Evolutionary conservation across 164 flowering plant species (phyloP), one percentile per base, ranked within the genome.

Genomic region (Liquidambar formosana): DNA sequence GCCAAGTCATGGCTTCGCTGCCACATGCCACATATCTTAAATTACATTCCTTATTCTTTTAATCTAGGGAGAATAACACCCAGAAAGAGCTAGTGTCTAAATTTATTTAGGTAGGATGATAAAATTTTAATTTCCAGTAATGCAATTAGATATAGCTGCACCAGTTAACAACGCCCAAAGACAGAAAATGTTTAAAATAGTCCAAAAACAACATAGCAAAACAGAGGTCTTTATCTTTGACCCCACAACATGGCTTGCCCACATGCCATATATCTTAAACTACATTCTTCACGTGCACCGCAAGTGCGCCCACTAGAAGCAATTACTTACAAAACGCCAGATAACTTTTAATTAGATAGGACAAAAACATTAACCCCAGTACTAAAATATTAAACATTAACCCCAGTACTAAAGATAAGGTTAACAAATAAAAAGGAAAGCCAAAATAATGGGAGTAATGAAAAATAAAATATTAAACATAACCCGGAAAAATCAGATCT

Each of bases 381-480:
- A 62, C n/a, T 62, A n/a, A 43, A 5, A n/a, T n/a, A n/a, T n/a
- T n/a, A 63, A 63, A 16, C 18, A 11, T 44, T 44, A 63, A 43
- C 52, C 44, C 51, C 45, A 21, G 2, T 23, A n/a, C n/a, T n/a
- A n/a, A n/a, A n/a, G n/a, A n/a, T n/a, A n/a, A n/a, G n/a, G n/a
- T n/a, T n/a, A n/a, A n/a, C n/a, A n/a, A 38, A 43, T 43, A 33
- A 61, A 61, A 62, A n/a, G n/a, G 27, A 62, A 62, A 5, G 22
- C 21, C 28, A 19, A 13, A 62, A 9, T 25, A 47, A 43, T 4
- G 15, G 41, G 1, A 2, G n/a, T 10, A 43, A 3, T 10, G 18
- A 61, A 8, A 61, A 41, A 1, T 9, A 38, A 28, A 62, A 19
- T 10, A 0, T 43, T 10, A 8, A 23, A 54, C 19, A 13, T 19